These are phyloP conservation scores for Lactarius sanguifluus DNA, from an alignment of 768 basidiomycete genomes.

Conservation along the genomic window DNA sequence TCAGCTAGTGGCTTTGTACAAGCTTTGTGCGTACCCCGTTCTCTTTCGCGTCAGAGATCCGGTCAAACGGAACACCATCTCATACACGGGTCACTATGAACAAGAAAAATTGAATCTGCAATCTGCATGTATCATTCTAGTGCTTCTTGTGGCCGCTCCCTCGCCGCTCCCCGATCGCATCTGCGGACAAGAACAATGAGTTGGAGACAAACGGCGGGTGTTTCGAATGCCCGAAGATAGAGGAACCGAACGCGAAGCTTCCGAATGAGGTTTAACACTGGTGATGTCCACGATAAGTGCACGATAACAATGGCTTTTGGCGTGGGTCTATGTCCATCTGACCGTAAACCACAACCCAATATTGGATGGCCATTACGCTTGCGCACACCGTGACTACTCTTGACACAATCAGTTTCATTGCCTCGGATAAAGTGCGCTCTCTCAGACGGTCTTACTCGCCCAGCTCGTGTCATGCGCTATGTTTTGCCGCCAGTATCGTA, in stretches of 20 bases:
- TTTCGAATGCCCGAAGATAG: neutral
- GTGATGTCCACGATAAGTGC: neutral
- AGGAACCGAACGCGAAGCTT: neutral
- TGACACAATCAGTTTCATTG: neutral
- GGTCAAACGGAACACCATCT: neutral
- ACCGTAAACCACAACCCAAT: neutral
- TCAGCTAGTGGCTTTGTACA: neutral
- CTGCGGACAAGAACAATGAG: neutral
- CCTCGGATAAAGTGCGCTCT: neutral
- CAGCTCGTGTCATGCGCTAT: neutral
- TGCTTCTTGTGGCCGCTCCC: neutral
- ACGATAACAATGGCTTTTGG: neutral
- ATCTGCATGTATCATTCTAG: neutral
- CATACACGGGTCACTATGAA: neutral
- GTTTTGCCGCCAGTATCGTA: neutral
- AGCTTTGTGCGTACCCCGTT: neutral
- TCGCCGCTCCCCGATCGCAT: neutral
- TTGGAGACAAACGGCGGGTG: neutral
- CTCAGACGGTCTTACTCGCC: neutral
- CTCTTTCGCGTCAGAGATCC: neutral
- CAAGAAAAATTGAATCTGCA: neutral
- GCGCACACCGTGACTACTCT: neutral
- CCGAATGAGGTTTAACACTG: neutral
- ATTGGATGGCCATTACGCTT: neutral
- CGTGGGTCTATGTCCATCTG: neutral